Conservation (phyloP, 2,329 filamentous ascomycete genomes). For the Tolypocladium tropicale region DNA sequence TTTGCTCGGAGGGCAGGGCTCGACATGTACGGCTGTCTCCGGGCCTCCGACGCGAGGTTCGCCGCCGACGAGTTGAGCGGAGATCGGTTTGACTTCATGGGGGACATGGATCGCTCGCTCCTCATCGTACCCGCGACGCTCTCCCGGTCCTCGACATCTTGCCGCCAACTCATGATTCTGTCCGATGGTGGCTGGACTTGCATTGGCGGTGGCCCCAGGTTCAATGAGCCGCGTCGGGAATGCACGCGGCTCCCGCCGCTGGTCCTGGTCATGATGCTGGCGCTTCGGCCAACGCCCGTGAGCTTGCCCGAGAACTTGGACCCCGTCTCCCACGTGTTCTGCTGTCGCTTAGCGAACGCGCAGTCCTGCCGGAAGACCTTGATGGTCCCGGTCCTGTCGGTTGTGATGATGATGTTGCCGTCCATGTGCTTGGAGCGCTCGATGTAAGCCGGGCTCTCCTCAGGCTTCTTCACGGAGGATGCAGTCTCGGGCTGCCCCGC, state of each 20-base stretch:
- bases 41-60: conserved; percentile 34
- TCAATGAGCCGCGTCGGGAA: conserved; percentile 45
- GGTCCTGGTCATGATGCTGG: conserved; percentile 44
- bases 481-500: conserved; percentile 21
- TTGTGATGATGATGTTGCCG: conserved; percentile 87
- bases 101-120: conserved; percentile 47
- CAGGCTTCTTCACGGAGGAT: conserved; percentile 33
- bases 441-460: conserved; percentile 68
- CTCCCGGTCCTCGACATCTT: conserved; percentile 42
- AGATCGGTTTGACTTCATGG: conserved; percentile 31
- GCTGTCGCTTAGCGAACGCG: conserved; percentile 66
- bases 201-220: conserved; percentile 16
- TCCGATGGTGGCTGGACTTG: conserved; percentile 43
- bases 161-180: conserved; percentile 80
- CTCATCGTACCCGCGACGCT: conserved; percentile 28
- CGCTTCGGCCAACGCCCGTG: conserved; percentile 46
- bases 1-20: conserved; percentile 13
- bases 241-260: conserved; percentile 37
- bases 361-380: conserved; percentile 96
- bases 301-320: conserved; percentile 67
- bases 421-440: conserved; percentile 64
- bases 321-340: conserved; percentile 67
- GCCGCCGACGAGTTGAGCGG: conserved; percentile 24
- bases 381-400: conserved; percentile 78
- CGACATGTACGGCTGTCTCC: conserved; percentile 30